These are phyloP conservation scores for Chrysochromulina parva DNA, from an alignment of 78 protist species.

Conservation along the genomic window DNA sequence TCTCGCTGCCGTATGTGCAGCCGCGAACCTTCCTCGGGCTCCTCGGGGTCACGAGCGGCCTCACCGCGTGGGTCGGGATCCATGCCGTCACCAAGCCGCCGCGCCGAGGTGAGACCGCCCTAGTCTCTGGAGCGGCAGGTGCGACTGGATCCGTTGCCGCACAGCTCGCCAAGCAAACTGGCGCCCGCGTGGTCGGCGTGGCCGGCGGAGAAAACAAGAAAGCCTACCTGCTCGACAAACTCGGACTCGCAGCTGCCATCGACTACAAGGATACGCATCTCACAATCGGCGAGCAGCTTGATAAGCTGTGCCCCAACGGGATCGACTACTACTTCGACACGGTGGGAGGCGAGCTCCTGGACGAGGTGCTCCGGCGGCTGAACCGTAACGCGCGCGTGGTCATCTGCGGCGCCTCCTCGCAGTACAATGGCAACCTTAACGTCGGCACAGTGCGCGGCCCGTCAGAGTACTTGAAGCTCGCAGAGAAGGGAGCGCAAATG, in stretches of 20 bases:
- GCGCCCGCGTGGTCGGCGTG: background rate
- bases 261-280: background rate
- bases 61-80: background rate
- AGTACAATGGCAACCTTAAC: conserved; percentile 6
- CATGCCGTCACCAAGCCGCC: background rate
- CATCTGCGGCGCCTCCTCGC: conserved; percentile 5
- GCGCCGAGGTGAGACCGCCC: background rate
- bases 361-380: background rate
- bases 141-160: background rate
- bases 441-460: background rate
- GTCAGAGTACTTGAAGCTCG: background rate
- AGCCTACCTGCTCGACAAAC: background rate
- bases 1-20: background rate
- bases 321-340: background rate
- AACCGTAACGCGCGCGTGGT: background rate
- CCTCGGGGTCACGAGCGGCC: background rate
- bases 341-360: background rate
- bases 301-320: background rate
- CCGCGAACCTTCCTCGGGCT: background rate
- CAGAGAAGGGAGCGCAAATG: background rate
- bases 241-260: background rate
- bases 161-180: background rate
- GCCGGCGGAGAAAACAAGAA: background rate
- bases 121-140: background rate
- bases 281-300: background rate